phyloP scores from a whole-genome alignment of 352 stramenopile species.

The Pythium phragmiticola region DNA sequence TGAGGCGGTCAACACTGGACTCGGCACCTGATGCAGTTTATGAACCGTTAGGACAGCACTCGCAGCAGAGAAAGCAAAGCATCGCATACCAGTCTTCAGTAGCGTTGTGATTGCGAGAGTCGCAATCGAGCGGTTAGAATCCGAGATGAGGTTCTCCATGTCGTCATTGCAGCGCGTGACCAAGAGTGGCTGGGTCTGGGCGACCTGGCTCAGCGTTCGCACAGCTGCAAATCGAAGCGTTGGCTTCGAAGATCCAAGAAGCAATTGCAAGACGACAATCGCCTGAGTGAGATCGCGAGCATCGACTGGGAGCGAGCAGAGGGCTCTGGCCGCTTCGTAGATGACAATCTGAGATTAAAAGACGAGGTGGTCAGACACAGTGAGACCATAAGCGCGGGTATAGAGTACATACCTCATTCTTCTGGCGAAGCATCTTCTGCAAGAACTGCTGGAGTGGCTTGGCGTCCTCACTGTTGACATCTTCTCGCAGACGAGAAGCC shows the following conservation, averaged over 20 bases:
- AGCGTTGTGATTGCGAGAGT: slow-evolving; percentile 99
- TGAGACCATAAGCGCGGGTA: background rate
- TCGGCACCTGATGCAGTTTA: slow-evolving; percentile 71
- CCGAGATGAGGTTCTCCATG: slow-evolving; percentile 96
- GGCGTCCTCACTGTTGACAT: slow-evolving; percentile 78
- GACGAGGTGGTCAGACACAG: background rate
- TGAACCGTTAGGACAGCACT: background rate
- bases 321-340: slow-evolving; percentile 96
- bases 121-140: slow-evolving; percentile 97
- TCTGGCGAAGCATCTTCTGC: slow-evolving; percentile 96
- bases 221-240: slow-evolving; percentile 96
- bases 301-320: slow-evolving; percentile 96
- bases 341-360: slow-evolving; percentile 94
- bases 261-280: slow-evolving; percentile 97
- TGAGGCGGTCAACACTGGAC: slow-evolving; percentile 94
- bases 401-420: slow-evolving; percentile 73
- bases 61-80: background rate
- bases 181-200: slow-evolving; percentile 91
- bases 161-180: slow-evolving; percentile 99
- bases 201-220: slow-evolving; percentile 93
- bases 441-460: slow-evolving; percentile 89
- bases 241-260: slow-evolving; percentile 94
- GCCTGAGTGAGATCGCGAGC: slow-evolving; percentile 94
- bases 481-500: slow-evolving; percentile 86
- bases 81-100: slow-evolving; percentile 93